These are phyloP conservation scores for Salix koriyanagi DNA, from an alignment of 345 rosid species.

Conservation along the genomic window DNA sequence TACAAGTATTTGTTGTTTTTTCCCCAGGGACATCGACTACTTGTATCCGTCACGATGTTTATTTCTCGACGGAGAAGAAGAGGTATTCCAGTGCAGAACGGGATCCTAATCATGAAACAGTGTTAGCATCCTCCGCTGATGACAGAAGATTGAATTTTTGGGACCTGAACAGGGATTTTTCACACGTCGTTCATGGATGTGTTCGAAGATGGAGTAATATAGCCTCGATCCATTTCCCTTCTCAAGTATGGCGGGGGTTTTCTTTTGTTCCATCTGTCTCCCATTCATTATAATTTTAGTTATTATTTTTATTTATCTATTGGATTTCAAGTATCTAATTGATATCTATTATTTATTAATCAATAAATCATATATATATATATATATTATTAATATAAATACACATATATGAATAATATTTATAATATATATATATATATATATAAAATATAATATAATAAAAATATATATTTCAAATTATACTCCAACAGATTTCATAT, in stretches of 20 bases:
- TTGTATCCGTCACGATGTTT: not conserved
- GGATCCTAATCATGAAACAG: conserved; percentile 93
- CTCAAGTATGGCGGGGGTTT: not conserved
- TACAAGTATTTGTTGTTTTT: not conserved
- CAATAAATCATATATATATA: no score
- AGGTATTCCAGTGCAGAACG: conserved; percentile 90
- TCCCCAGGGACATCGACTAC: not conserved
- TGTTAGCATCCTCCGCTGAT: conserved; percentile 85
- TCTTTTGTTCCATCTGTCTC: not conserved
- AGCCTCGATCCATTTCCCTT: not conserved
- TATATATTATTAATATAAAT: no score
- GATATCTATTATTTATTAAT: no score
- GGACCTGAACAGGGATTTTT: conserved; percentile 79
- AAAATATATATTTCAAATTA: no score
- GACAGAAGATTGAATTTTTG: conserved; percentile 90
- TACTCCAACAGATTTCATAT: no score
- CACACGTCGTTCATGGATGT: not conserved
- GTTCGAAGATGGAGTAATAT: not conserved
- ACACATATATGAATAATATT: no score
- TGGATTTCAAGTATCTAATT: no score
- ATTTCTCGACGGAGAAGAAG: conserved; percentile 56
- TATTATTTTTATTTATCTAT: no score
- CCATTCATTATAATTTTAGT: not conserved
- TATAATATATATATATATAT: no score
- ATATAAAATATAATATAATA: no score